Conservation (phyloP, 345 rosid genomes). For the Salix udensis region DNA sequence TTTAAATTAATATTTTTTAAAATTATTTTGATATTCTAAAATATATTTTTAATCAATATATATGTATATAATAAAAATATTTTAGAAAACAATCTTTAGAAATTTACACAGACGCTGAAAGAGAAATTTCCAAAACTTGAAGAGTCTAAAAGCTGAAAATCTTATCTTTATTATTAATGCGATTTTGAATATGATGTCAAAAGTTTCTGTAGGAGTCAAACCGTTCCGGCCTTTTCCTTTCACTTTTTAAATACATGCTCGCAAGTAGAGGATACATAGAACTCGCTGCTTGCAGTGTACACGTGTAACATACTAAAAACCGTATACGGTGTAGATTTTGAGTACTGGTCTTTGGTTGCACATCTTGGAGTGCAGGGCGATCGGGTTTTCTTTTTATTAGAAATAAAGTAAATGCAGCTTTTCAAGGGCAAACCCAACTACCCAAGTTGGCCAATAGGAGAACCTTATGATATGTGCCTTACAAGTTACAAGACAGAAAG, state of each 20-base stretch:
- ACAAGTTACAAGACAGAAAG: background rate
- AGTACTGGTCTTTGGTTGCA: no score
- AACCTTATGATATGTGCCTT: background rate
- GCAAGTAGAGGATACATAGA: background rate
- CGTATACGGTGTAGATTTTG: background rate
- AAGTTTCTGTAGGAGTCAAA: slow-evolving; percentile 23
- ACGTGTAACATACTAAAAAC: background rate
- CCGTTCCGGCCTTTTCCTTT: background rate
- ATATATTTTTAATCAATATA: no score
- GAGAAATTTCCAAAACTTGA: background rate
- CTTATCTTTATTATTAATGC: background rate
- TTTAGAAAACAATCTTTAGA: no score
- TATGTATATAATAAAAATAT: no score
- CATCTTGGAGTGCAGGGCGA: background rate
- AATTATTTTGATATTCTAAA: no score
- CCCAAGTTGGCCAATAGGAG: background rate
- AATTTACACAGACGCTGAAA: no score
- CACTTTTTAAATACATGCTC: background rate
- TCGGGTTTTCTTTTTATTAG: no score
- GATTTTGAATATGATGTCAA: background rate
- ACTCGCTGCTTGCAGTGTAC: background rate
- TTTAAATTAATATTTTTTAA: no score
- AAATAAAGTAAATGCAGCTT: background rate
- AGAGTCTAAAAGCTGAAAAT: background rate
- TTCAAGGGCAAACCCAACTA: background rate